A percentile compares a stretch with the other conserved stretches of the same genome.
Evolutionary conservation across 345 rosid species (phyloP).

Genomic region (Acer yangbiense): DNA sequence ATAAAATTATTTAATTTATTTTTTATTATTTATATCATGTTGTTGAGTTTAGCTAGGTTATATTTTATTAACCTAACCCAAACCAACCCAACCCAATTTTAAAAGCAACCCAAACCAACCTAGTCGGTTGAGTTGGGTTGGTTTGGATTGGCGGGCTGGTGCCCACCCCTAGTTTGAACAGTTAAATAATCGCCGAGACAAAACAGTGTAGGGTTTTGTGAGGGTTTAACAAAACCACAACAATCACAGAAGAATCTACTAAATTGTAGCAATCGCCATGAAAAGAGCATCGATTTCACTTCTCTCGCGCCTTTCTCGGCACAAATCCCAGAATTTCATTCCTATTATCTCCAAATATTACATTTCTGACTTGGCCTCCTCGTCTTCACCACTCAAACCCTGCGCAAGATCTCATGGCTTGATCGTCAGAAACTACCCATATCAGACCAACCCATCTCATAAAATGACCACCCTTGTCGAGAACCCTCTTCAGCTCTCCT

Average conservation of each 20-base stretch:
- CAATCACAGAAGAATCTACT: background rate
- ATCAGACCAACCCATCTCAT: conserved; percentile 44
- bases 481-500: conserved; percentile 42
- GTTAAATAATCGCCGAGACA: no score
- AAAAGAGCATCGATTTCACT: conserved; percentile 55
- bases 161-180: no score
- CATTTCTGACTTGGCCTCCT: conserved; percentile 26
- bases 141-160: no score
- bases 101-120: no score
- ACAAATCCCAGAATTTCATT: conserved; percentile 28
- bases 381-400: conserved; percentile 35
- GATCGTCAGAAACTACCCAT: conserved; percentile 34
- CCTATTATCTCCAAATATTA: conserved; percentile 29
- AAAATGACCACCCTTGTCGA: conserved; percentile 57
- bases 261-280: conserved; percentile 41
- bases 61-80: no score
- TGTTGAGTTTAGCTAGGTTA: no score
- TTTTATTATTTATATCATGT: no score
- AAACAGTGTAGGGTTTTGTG: conserved; percentile 22
- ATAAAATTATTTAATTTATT: no score
- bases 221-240: conserved; percentile 34
- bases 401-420: conserved; percentile 41
- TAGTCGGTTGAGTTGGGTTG: no score
- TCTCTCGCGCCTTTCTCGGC: conserved; percentile 46
- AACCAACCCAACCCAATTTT: no score